Conservation (phyloP, 148 eudicot genomes). For the Rhododendron kiyosumense region DNA sequence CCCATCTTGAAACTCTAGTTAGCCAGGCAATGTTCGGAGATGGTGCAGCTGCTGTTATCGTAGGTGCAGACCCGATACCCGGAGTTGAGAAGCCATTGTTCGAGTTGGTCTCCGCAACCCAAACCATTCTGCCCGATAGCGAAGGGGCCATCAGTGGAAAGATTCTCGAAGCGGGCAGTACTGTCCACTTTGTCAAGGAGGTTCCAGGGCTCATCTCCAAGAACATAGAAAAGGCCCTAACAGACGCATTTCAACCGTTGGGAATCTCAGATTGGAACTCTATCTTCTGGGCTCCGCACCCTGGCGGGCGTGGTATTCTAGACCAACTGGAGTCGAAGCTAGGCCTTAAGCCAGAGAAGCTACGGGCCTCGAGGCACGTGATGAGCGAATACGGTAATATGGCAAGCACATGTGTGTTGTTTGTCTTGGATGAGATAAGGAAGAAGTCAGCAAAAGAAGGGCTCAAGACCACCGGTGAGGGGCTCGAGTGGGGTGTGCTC, state of each 20-base stretch:
- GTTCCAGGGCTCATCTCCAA: constrained; percentile 33
- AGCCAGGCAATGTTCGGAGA: constrained; percentile 34
- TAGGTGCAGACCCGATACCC: constrained; percentile 28
- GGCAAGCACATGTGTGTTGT: no score
- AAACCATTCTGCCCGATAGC: constrained; percentile 33
- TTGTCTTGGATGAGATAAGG: no score
- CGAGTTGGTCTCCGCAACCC: constrained; percentile 36
- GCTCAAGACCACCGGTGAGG: no score
- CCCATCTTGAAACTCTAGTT: constrained; percentile 30
- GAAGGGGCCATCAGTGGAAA: constrained; percentile 34
- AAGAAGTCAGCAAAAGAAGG: no score
- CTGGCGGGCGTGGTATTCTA: constrained; percentile 26
- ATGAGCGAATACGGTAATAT: no score
- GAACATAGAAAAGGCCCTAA: background rate
- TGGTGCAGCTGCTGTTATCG: constrained; percentile 27
- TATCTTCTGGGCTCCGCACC: constrained; percentile 34
- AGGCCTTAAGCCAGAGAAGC: no score
- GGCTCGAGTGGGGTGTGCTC: no score
- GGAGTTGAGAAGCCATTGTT: constrained; percentile 29
- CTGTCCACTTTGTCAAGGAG: constrained; percentile 34
- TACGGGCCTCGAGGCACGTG: no score
- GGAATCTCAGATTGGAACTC: constrained; percentile 38
- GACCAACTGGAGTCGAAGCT: no score
- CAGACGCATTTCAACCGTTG: constrained; percentile 27
- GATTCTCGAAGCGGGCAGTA: constrained; percentile 27